These are phyloP conservation scores for Brettanomyces anomalus DNA, from an alignment of 805 yeast species.

Conservation along the genomic window DNA sequence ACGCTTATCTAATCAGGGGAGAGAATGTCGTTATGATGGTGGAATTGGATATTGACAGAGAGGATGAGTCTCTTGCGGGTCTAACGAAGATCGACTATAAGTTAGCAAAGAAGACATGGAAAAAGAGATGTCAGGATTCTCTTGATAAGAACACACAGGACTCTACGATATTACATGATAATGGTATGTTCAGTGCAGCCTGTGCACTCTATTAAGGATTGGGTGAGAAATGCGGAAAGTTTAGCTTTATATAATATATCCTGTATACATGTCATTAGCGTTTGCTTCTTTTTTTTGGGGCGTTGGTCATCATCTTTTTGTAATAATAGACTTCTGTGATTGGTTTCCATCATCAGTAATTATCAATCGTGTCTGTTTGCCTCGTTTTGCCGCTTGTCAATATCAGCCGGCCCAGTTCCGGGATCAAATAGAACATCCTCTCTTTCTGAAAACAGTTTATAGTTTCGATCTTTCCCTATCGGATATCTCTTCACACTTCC, in stretches of 20 bases:
- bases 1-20: conserved; percentile 86
- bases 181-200: conserved; percentile 10
- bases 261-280: neutral
- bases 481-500: conserved; percentile 48
- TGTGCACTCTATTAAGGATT: conserved; percentile 2
- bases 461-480: conserved; percentile 45
- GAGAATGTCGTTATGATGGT: conserved; percentile 94
- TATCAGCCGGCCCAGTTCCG: neutral
- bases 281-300: neutral
- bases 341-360: neutral
- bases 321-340: conserved; percentile 1
- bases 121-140: conserved; percentile 7
- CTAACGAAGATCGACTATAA: conserved; percentile 51
- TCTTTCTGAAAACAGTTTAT: conserved; percentile 37
- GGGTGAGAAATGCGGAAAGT: neutral
- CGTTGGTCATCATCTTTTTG: neutral
- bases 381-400: neutral
- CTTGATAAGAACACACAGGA: conserved; percentile 11
- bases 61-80: conserved; percentile 56
- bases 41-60: conserved; percentile 82
- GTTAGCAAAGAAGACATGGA: conserved; percentile 42
- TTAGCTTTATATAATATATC: neutral
- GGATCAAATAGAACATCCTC: conserved; percentile 18
- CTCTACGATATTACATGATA: conserved; percentile 9
- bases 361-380: neutral